Evolutionary conservation across 2,329 filamentous ascomycete species (phyloP), one percentile per base, ranked within the genome.

Genomic region (Venturia aucupariae): DNA sequence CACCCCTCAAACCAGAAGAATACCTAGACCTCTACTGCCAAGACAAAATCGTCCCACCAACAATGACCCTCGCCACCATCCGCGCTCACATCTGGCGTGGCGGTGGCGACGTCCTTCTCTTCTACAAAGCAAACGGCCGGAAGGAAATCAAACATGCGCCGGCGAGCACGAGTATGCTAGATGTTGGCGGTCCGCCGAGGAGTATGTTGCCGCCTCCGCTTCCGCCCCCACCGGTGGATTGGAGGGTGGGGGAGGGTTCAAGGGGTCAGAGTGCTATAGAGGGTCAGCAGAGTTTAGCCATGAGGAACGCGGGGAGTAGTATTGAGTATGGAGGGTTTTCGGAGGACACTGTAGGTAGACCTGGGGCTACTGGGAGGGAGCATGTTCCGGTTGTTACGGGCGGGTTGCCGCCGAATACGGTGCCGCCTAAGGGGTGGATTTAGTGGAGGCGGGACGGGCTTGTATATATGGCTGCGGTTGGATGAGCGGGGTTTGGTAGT

Each of bases 21-120:
- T 97, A 97, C 76, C 79, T 99, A 39, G 94, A 99, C 74, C 79
- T 99, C 61, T 96, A 96, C 74, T 97, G 94, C 76, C 92, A 97
- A 72, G 90, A 92, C 64, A 90, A 92, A 82, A 92, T 89, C 65
- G 80, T 97, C 32, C 84, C 89, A 2, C 86, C 87, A 7, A 89
- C 87, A 39, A 97, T 96, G 88, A 97, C 89, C 42, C 84, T 99
- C n/a, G 91, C 92, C 4, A 97, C 92, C 0, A 86, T 99, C 54
- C 87, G 93, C 39, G 88, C 92, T 2, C 92, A 96, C 72, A 82
- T 97, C 63, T 99, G 94, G 94, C 91, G 95, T 71, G 91, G 90
- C 54, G 91, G 91, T n/a, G 92, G 89, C 70, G 94, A 99, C 76
- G 89, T 99, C 68, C 78, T 96, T 63, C 80, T 99, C 61, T 85